Evolutionary conservation across 2,329 filamentous ascomycete genomes (phyloP).

Genomic region (Teratosphaeria epicoccoides): DNA sequence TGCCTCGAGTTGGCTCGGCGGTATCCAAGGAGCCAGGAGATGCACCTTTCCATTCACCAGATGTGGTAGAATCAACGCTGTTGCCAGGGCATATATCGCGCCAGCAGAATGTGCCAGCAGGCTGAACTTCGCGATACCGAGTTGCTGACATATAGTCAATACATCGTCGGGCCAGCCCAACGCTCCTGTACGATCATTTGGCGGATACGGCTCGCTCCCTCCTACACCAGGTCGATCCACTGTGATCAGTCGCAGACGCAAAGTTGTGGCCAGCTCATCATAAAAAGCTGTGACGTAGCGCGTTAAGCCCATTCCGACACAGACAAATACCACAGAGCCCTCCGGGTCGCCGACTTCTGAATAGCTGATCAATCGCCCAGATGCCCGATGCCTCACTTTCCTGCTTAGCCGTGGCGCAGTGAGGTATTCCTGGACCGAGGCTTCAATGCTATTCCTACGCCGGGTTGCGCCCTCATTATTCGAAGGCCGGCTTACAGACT

Average conservation of each 20-base stretch:
- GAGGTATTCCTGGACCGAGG: constrained; percentile 77
- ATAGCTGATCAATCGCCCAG: constrained; percentile 81
- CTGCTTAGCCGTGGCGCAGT: constrained; percentile 75
- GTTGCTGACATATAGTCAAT: constrained; percentile 78
- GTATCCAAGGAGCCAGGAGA: constrained; percentile 91
- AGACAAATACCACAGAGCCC: constrained; percentile 88
- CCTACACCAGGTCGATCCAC: constrained; percentile 90
- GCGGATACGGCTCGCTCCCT: constrained; percentile 74
- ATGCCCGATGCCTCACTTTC: constrained; percentile 75
- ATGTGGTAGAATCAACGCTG: constrained; percentile 88
- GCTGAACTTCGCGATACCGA: constrained; percentile 93
- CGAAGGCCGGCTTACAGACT: constrained; percentile 27
- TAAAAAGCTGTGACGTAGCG: constrained; percentile 96
- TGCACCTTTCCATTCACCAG: constrained; percentile 92
- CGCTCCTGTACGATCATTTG: constrained; percentile 66
- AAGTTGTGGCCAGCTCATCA: constrained; percentile 79
- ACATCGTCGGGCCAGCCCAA: constrained; percentile 93
- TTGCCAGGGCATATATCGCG: constrained; percentile 94
- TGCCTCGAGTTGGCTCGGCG: constrained; percentile 81
- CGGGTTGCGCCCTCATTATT: constrained; percentile 23
- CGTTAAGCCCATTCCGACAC: constrained; percentile 94
- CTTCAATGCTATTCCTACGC: constrained; percentile 78
- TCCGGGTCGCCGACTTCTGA: constrained; percentile 91
- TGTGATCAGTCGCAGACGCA: constrained; percentile 84
- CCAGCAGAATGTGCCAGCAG: constrained; percentile 92